Base-by-base conservation (phyloP, 2,329 filamentous ascomycete genomes). In the Pleoardoris graminearum region DNA sequence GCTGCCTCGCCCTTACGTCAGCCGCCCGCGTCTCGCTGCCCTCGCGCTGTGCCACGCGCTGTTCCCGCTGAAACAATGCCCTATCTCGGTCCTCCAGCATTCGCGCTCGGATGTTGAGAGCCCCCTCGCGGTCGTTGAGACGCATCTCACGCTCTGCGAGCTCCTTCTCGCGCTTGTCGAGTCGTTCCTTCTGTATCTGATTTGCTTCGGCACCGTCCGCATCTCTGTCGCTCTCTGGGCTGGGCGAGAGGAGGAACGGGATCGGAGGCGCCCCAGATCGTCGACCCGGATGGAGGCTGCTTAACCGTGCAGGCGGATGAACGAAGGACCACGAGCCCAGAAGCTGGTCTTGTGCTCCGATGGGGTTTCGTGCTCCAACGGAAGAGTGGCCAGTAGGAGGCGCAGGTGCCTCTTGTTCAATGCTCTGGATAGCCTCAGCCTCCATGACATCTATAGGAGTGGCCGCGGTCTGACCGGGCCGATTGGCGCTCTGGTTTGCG, bases 1-100 rank as follows among this genome's bases (percentile, higher is more conserved):
- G 16, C 4, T 60, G 57, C 27, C 30, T 33, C 30, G 29, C n/a
- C 44, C 37, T 36, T 14, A 48, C 11, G 1, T 30, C n/a, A 1
- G 14, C 23, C 23, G 33, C 23, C 23, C 23, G 17, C 36, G 38
- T 46, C 1, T 50, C 12, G 7, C 4, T 5, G 2, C 11, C n/a
- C 33, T 53, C 37, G 11, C 25, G 22, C 14, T 44, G 35, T 5
- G 30, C 16, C 23, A 47, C 10, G 8, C 25, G 35, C 25, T 37
- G 39, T 6, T 43, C 49, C 32, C 10, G 42, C 41, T 14, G 17
- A 27, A 46, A 30, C 19, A 30, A 23, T 19, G 35, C 5, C 23
- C 27, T 25, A 22, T 53, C 46, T 10, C 44, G 38, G 10, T 41
- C 38, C 1, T 30, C 19, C 3, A 52, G 19, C 14, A 22, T 14